A percentile compares a stretch with the other conserved stretches of the same genome.
Evolutionary conservation across 1,284 basidiomycete genomes (phyloP).

Genomic region (Sparassis latifolia): DNA sequence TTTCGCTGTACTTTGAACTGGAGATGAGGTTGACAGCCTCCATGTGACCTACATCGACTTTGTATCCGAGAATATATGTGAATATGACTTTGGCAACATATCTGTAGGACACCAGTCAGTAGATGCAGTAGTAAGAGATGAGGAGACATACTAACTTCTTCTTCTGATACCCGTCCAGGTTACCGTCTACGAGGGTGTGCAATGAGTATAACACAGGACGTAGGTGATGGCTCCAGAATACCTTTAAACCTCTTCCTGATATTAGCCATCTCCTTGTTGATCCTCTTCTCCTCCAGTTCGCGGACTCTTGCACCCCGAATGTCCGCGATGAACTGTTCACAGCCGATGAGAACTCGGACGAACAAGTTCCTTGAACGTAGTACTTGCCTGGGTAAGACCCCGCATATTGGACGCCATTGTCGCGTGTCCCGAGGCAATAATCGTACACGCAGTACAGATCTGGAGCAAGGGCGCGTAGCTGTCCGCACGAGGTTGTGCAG

Average conservation of each 20-base stretch:
- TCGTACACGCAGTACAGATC: too few species aligned
- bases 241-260: constrained; percentile 99
- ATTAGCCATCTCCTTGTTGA: constrained; percentile 99
- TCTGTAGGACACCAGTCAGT: constrained; percentile 35
- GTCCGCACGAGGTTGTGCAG: too few species aligned
- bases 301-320: constrained; percentile 88
- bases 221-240: constrained; percentile 22
- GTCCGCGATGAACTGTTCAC: constrained; percentile 89
- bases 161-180: constrained; percentile 97
- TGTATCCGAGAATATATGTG: constrained; percentile 98
- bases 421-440: neutral
- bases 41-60: constrained; percentile 99
- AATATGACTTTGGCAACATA: constrained; percentile 97
- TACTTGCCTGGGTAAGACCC: constrained; percentile 76
- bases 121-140: constrained; percentile 5
- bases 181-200: constrained; percentile 65
- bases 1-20: constrained; percentile 94
- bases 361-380: too few species aligned
- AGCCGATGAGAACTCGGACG: neutral
- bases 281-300: constrained; percentile 92
- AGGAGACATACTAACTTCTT: constrained; percentile 74
- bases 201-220: constrained; percentile 2
- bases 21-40: constrained; percentile 98
- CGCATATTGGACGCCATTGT: constrained; percentile 85
- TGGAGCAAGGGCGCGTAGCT: too few species aligned